These are phyloP conservation scores for Aureobasidium mangrovei DNA, from an alignment of 2,329 filamentous ascomycete species.

Conservation along the genomic window DNA sequence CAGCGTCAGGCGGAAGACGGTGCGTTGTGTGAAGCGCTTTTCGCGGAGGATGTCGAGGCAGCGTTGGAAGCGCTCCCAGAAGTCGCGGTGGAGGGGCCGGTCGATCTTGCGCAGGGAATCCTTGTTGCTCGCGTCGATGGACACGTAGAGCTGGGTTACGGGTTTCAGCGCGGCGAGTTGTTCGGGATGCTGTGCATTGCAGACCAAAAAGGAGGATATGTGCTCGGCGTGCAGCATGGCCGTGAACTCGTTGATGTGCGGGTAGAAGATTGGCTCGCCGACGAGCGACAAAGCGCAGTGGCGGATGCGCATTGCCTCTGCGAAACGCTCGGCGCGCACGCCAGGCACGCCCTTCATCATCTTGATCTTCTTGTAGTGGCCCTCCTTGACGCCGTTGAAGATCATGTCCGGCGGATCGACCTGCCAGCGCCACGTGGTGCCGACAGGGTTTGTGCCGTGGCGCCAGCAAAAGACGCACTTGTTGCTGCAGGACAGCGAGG, in stretches of 20 bases:
- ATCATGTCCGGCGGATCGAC: conserved; percentile 86
- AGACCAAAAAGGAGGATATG: conserved; percentile 91
- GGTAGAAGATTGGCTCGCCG: conserved; percentile 98
- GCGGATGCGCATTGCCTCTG: conserved; percentile 84
- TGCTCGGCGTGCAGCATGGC: conserved; percentile 72
- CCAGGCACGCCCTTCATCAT: conserved; percentile 92
- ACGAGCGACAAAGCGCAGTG: conserved; percentile 90
- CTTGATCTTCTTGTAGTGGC: conserved; percentile 96
- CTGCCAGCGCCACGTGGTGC: conserved; percentile 93
- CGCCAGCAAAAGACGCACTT: conserved; percentile 99
- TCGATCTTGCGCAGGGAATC: conserved; percentile 85
- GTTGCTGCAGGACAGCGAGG: conserved; percentile 90
- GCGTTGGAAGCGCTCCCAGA: conserved; percentile 90
- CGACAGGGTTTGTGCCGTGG: conserved; percentile 93
- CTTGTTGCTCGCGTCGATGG: conserved; percentile 86
- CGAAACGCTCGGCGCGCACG: conserved; percentile 81
- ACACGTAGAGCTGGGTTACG: conserved; percentile 93
- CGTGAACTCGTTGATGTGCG: conserved; percentile 89
- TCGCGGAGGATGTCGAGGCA: conserved; percentile 84
- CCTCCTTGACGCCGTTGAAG: conserved; percentile 80
- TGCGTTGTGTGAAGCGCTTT: conserved; percentile 76
- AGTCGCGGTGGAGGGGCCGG: conserved; percentile 85
- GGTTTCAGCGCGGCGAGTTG: conserved; percentile 73
- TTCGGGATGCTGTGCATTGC: conserved; percentile 93
- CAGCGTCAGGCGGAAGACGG: conserved; percentile 87